These are phyloP conservation scores for Conidiobolus incongruus DNA, from an alignment of 371 early-diverging fungal genomes.

Conservation along the genomic window DNA sequence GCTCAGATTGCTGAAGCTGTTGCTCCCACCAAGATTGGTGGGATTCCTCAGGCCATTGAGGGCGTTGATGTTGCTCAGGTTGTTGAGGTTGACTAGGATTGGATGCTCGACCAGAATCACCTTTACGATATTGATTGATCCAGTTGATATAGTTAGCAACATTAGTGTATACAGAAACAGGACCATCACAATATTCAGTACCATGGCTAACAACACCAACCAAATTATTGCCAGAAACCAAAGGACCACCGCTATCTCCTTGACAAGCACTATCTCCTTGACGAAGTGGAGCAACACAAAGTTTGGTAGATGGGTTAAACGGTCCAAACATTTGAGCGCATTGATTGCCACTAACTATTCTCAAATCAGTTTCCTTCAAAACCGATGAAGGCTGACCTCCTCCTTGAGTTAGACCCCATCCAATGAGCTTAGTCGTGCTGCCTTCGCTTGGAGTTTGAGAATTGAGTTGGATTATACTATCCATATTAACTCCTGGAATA, in stretches of 20 bases:
- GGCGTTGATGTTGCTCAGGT: too few relatives aligned
- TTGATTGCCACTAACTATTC: too few relatives aligned
- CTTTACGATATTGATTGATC: neutral
- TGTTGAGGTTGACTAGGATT: neutral
- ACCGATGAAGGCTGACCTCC: neutral
- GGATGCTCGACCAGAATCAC: neutral
- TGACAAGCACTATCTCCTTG: neutral
- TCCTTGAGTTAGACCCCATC: constrained; percentile 1
- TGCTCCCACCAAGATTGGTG: too few relatives aligned
- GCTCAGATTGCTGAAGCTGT: too few relatives aligned
- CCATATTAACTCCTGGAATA: too few relatives aligned
- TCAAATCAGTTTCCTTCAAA: too few relatives aligned
- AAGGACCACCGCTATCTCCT: constrained; percentile 1
- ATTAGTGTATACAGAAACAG: neutral
- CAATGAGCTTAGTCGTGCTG: neutral
- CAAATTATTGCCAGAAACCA: neutral
- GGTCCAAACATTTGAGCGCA: neutral
- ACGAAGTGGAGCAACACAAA: neutral
- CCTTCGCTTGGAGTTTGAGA: neutral
- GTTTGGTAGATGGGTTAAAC: neutral
- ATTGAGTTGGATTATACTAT: too few relatives aligned
- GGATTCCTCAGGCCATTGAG: too few relatives aligned
- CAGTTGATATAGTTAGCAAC: neutral
- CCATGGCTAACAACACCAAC: constrained; percentile 1
- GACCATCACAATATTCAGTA: neutral